Conservation (phyloP, 768 basidiomycete genomes). For the Lactarius trivialis region DNA sequence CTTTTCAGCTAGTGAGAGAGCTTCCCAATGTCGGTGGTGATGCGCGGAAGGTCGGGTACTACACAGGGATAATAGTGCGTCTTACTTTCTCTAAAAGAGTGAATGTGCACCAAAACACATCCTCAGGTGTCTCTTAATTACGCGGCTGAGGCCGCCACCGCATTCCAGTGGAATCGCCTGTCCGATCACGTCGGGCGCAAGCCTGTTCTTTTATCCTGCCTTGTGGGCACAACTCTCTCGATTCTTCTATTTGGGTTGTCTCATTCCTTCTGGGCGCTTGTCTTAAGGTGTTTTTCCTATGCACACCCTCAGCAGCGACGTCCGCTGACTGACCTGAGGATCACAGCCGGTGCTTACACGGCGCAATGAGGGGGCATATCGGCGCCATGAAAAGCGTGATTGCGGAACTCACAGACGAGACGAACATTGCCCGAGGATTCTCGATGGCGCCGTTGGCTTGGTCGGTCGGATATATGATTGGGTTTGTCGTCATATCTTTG, state of each 20-base stretch:
- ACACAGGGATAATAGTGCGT: not conserved
- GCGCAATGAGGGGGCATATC: not conserved
- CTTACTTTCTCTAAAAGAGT: not conserved
- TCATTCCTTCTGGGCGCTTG: not conserved
- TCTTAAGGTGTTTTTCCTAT: not conserved
- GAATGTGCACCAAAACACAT: not conserved
- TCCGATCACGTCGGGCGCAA: not conserved
- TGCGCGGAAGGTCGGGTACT: not conserved
- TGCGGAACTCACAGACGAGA: not conserved
- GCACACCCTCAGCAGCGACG: not conserved
- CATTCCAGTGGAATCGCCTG: not conserved
- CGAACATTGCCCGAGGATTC: not conserved
- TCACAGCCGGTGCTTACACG: not conserved
- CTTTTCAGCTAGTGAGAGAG: not conserved
- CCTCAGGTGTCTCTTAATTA: not conserved
- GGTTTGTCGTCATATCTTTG: slow-evolving; percentile 7
- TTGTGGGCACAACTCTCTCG: not conserved
- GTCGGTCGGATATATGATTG: not conserved
- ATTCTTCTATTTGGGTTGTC: not conserved
- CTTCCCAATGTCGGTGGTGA: not conserved
- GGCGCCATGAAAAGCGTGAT: not conserved
- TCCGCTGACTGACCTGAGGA: not conserved
- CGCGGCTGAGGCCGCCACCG: not conserved
- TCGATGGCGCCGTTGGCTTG: not conserved
- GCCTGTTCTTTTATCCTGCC: not conserved